A percentile compares a stretch with the other conserved stretches of the same genome.
Evolutionary conservation across 306 rosid species (phyloP).

Genomic region (Delonix regia): DNA sequence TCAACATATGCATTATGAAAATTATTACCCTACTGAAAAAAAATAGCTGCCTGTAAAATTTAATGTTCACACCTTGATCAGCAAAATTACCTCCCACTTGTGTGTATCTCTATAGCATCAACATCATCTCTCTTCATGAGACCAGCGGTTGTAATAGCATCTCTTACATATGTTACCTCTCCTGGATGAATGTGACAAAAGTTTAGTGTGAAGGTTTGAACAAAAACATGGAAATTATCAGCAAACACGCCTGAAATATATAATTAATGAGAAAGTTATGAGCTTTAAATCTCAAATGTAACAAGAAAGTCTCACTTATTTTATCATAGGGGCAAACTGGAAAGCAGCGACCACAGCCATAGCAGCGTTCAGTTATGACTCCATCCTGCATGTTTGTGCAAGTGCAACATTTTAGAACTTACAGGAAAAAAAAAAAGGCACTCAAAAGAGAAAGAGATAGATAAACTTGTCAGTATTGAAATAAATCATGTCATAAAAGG

Average conservation of each 20-base stretch:
- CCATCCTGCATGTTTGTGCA: slow-evolving; percentile 62
- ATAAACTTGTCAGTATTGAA: neutral
- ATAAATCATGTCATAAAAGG: neutral
- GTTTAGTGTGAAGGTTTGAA: neutral
- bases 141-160: slow-evolving; percentile 61
- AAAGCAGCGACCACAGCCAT: slow-evolving; percentile 94
- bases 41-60: neutral
- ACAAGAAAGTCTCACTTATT: slow-evolving; percentile 60
- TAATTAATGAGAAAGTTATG: slow-evolving; percentile 16
- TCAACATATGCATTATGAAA: slow-evolving; percentile 10
- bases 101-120: slow-evolving; percentile 89
- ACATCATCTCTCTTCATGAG: slow-evolving; percentile 68
- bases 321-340: slow-evolving; percentile 95
- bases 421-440: neutral
- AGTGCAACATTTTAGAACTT: slow-evolving; percentile 14
- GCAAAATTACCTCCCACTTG: slow-evolving; percentile 74
- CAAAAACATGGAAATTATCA: slow-evolving; percentile 7
- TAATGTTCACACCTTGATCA: slow-evolving; percentile 14
- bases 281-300: slow-evolving; percentile 22
- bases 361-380: slow-evolving; percentile 88
- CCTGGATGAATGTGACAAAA: slow-evolving; percentile 48
- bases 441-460: neutral
- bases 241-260: slow-evolving; percentile 11
- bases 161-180: slow-evolving; percentile 72
- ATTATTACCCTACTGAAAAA: slow-evolving; percentile 1